Evolutionary conservation across 768 basidiomycete genomes (phyloP).

Genomic region (Psilocybe tampanensis): DNA sequence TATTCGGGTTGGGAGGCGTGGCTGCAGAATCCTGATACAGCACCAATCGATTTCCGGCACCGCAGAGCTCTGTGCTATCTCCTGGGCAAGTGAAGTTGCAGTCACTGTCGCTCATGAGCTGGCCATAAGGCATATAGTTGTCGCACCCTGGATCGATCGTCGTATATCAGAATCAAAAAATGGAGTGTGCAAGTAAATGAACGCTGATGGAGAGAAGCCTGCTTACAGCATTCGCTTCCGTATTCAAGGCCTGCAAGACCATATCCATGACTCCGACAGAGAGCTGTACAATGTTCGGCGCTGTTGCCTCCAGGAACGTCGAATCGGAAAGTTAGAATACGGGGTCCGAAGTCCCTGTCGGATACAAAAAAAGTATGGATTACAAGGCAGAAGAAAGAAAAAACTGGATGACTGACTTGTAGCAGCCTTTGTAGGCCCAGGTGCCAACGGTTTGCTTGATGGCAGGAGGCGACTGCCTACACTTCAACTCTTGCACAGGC

Average conservation of each 20-base stretch:
- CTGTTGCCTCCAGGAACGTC: slow-evolving; percentile 12
- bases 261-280: slow-evolving; percentile 26
- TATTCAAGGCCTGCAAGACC: slow-evolving; percentile 10
- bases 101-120: slow-evolving; percentile 22
- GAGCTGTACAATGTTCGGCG: slow-evolving; percentile 13
- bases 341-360: slow-evolving; percentile 18
- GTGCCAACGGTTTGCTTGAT: slow-evolving; percentile 19
- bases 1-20: background rate
- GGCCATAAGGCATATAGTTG: slow-evolving; percentile 26
- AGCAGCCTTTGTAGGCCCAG: slow-evolving; percentile 19
- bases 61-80: slow-evolving; percentile 43
- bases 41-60: slow-evolving; percentile 45
- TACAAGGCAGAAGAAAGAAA: background rate
- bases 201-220: background rate
- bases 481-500: too few species aligned
- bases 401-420: slow-evolving; percentile 2
- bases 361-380: background rate
- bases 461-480: background rate
- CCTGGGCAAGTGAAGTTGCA: slow-evolving; percentile 50
- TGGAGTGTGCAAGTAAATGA: background rate
- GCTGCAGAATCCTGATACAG: slow-evolving; percentile 43
- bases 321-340: slow-evolving; percentile 12
- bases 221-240: slow-evolving; percentile 16
- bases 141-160: slow-evolving; percentile 40
- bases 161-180: background rate